A percentile compares a stretch with the other conserved stretches of the same genome.
These are phyloP conservation scores for Calocybe indica DNA, from an alignment of 768 basidiomycete species.

Conservation along the genomic window DNA sequence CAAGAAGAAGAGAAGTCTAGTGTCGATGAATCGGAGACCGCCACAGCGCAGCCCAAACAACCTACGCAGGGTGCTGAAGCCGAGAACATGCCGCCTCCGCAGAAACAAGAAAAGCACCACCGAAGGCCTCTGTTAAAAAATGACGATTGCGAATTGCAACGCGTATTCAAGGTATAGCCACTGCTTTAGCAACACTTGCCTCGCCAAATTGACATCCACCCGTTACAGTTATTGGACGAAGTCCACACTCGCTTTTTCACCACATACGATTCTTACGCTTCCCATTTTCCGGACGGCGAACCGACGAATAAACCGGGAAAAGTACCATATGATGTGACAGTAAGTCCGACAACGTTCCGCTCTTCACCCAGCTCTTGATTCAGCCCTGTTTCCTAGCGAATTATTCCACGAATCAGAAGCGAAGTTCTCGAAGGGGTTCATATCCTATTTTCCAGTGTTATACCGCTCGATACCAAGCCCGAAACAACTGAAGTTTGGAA, in stretches of 20 bases:
- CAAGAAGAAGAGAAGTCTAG: constrained; percentile 32
- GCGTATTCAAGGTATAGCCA: constrained; percentile 64
- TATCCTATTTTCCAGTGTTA: constrained; percentile 91
- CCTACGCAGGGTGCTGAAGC: constrained; percentile 10
- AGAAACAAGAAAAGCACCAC: constrained; percentile 37
- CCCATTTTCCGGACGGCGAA: constrained; percentile 23
- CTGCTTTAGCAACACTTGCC: neutral
- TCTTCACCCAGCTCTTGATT: constrained; percentile 1
- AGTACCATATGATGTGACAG: constrained; percentile 67
- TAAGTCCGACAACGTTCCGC: constrained; percentile 29
- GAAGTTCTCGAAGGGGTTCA: constrained; percentile 74
- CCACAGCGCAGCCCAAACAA: no score
- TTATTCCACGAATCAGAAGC: constrained; percentile 77
- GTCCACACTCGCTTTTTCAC: constrained; percentile 76
- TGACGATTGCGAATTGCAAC: constrained; percentile 74
- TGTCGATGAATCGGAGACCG: no score
- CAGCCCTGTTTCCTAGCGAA: constrained; percentile 41
- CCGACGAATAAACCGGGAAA: constrained; percentile 19
- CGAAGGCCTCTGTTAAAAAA: constrained; percentile 82
- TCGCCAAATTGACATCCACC: constrained; percentile 1
- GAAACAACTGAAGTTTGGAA: constrained; percentile 83
- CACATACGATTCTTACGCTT: constrained; percentile 46
- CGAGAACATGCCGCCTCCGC: constrained; percentile 8
- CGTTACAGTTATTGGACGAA: constrained; percentile 64
- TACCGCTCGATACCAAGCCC: constrained; percentile 81